These are phyloP conservation scores for Populus tremula DNA, from an alignment of 345 rosid genomes.

Conservation along the genomic window DNA sequence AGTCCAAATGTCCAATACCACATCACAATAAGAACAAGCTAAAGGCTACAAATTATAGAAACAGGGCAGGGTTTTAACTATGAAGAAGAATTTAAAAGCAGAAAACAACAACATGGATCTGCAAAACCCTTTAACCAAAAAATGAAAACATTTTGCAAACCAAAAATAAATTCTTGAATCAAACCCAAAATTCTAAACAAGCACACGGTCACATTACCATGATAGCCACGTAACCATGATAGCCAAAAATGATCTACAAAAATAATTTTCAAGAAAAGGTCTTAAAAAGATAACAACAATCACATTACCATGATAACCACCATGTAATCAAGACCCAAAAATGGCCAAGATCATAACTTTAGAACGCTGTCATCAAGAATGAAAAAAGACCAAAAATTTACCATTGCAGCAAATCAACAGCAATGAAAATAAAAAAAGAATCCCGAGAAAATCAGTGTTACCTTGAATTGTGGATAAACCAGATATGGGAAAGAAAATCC, in stretches of 20 bases:
- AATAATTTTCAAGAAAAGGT: neutral
- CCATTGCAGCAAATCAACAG: neutral
- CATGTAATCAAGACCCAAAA: slow-evolving; percentile 3
- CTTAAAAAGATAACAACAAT: neutral
- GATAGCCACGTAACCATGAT: too few species aligned
- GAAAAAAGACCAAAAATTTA: neutral
- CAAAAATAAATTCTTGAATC: neutral
- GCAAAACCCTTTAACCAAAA: slow-evolving; percentile 24
- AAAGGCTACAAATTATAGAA: neutral
- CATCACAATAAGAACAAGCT: neutral
- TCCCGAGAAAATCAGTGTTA: slow-evolving; percentile 16
- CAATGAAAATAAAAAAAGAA: neutral
- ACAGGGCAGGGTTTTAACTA: neutral
- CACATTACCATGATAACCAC: neutral
- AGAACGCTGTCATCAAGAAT: slow-evolving; percentile 10
- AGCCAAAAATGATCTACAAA: neutral
- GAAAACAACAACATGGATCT: slow-evolving; percentile 24
- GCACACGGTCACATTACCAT: neutral
- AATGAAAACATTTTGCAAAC: too few species aligned
- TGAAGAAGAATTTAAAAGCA: neutral
- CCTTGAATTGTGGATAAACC: slow-evolving; percentile 38
- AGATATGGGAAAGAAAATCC: neutral
- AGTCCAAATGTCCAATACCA: neutral
- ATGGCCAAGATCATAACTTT: neutral
- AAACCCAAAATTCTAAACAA: neutral